Base-by-base conservation (phyloP, 1,284 basidiomycete species). In the Ceratobasidium sp. region DNA sequence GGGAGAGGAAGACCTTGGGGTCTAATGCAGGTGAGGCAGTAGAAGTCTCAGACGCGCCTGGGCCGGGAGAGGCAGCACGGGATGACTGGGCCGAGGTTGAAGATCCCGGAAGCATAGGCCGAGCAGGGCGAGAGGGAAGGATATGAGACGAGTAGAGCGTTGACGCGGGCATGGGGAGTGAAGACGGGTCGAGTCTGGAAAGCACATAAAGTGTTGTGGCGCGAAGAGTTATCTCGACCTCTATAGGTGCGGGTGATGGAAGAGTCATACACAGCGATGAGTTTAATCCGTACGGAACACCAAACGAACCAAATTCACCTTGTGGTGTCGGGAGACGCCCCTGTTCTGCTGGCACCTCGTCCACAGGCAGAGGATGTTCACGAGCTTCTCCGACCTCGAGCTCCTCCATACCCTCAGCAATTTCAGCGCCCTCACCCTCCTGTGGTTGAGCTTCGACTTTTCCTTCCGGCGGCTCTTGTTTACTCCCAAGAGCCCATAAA, bases 131-230 rank as follows among this genome's bases (percentile, higher is more conserved):
- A 56, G 84, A 87, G 2, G 93, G 92, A 1, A 96, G 84, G 63
- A 96, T 85, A 77, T 93, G 85, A 4, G 84, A 85, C 0, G 90
- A 87, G 81, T 94, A 95, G 74, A 95, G 87, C 0, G 84, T 83
- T 2, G 92, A 92, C 0, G 92, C 86, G 0, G 89, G 82, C 40
- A 95, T 87, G 0, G 94, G 93, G 77, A 94, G 78, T 0, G 83
- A 77, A 2, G 90, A 82, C 0, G 81, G 79, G 0, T 83, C 84
- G 18, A 80, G 78, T 67, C 92, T 85, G 0, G 87, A 85, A 77
- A 75, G 60, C 3, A 78, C 76, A 69, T 94, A 92, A 1, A 92
- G 79, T n/a, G 94, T 83, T 0, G 92, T 85, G 36, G 79, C 80
- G n/a, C 87, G 86, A 1, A 95, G 84, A 16, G 91, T 84, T 1